Evolutionary conservation across 2,329 filamentous ascomycete genomes (phyloP).

Genomic region (Talaromyces verruculosus): DNA sequence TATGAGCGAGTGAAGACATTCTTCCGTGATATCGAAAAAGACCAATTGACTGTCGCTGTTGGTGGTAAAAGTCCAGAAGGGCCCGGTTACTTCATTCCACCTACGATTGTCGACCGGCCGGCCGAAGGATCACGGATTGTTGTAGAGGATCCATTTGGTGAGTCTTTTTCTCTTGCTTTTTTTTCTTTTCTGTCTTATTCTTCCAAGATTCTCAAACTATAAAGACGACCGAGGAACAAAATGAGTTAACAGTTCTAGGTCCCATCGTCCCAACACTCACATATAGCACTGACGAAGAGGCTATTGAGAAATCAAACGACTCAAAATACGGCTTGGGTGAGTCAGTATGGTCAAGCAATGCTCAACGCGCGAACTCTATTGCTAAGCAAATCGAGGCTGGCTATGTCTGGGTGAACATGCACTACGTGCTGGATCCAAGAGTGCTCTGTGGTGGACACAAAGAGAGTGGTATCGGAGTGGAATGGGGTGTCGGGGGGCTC

Average conservation of each 20-base stretch:
- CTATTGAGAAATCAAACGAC: not conserved
- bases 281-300: not conserved
- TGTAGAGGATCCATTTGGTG: not conserved
- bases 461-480: not conserved
- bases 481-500: not conserved
- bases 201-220: not conserved
- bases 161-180: not conserved
- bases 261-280: not conserved
- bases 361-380: not conserved
- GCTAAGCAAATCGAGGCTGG: not conserved
- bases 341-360: not conserved
- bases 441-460: not conserved
- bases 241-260: not conserved
- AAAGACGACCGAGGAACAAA: not conserved
- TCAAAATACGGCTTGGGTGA: not conserved
- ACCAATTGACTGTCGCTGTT: too few relatives aligned
- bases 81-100: not conserved
- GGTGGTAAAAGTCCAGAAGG: not conserved
- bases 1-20: too few relatives aligned
- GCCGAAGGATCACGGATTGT: not conserved
- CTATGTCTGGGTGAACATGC: not conserved
- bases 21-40: too few relatives aligned
- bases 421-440: not conserved
- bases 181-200: not conserved
- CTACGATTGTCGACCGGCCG: not conserved